Evolutionary conservation across 768 basidiomycete genomes (phyloP).

Genomic region (Sutorius australiensis): DNA sequence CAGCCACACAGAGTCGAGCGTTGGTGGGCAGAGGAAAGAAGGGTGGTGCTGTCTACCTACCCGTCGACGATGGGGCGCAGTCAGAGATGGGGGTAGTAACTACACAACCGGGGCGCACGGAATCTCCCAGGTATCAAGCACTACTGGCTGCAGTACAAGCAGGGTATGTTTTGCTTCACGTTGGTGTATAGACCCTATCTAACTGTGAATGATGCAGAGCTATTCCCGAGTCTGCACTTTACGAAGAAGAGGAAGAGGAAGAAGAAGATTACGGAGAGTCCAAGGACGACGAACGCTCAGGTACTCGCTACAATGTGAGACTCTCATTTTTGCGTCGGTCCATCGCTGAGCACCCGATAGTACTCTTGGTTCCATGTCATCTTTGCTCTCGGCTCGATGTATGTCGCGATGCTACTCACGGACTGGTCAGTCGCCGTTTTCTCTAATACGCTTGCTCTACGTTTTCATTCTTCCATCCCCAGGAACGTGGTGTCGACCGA

Average conservation of each 20-base stretch:
- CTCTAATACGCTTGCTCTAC: not conserved
- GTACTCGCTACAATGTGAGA: conserved; percentile 90
- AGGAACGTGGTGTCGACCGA: conserved; percentile 74
- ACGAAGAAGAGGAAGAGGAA: conserved; percentile 75
- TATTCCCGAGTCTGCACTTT: conserved; percentile 87
- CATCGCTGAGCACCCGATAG: conserved; percentile 36
- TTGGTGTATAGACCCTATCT: not conserved
- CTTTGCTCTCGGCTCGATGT: conserved; percentile 95
- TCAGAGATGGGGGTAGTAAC: conserved; percentile 75
- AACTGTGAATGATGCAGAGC: conserved; percentile 45
- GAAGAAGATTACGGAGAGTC: conserved; percentile 72
- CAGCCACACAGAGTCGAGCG: conserved; percentile 92
- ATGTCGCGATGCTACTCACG: conserved; percentile 93
- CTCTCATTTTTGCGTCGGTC: not conserved
- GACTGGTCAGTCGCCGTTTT: conserved; percentile 73
- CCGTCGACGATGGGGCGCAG: conserved; percentile 50
- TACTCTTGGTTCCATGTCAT: conserved; percentile 99
- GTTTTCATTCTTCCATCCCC: conserved; percentile 3
- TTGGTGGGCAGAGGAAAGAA: conserved; percentile 72
- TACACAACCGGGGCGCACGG: conserved; percentile 78
- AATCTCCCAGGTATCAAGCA: conserved; percentile 90
- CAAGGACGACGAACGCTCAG: conserved; percentile 88
- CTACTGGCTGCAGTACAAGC: conserved; percentile 94
- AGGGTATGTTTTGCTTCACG: conserved; percentile 51
- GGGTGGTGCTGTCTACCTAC: conserved; percentile 59